Percentiles rank a stretch among this genome's conserved stretches.
phyloP scores from a whole-genome alignment of 202 grass and related monocot species.

The Zoysia matrella region DNA sequence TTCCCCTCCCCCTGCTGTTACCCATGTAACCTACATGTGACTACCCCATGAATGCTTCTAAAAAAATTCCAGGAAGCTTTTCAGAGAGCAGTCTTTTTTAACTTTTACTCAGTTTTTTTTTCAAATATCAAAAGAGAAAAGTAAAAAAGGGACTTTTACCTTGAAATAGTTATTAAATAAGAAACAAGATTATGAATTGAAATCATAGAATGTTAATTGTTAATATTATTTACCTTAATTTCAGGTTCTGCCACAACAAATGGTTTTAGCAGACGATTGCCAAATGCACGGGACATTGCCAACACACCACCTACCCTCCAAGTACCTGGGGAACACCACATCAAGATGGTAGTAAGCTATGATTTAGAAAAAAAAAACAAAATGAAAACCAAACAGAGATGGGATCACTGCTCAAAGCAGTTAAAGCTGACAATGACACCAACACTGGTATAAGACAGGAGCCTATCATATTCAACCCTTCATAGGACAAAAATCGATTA shows the following conservation, averaged over 20 bases:
- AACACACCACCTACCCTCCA: slow-evolving; percentile 90
- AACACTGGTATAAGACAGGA: slow-evolving; percentile 9
- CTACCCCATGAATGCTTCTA: too few species aligned
- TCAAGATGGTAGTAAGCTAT: slow-evolving; percentile 36
- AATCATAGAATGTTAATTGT: slow-evolving; percentile 32
- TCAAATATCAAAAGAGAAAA: background rate
- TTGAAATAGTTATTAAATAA: background rate
- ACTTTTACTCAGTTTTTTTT: background rate
- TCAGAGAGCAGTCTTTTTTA: too few species aligned
- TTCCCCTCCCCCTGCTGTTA: too few species aligned
- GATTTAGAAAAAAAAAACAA: slow-evolving; percentile 25
- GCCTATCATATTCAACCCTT: slow-evolving; percentile 6
- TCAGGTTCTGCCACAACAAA: slow-evolving; percentile 85
- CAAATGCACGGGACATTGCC: slow-evolving; percentile 97
- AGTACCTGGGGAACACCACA: slow-evolving; percentile 64
- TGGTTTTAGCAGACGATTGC: slow-evolving; percentile 82
- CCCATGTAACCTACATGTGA: too few species aligned
- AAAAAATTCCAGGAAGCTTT: too few species aligned
- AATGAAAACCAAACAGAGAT: slow-evolving; percentile 4
- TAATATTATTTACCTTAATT: slow-evolving; percentile 64
- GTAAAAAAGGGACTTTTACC: background rate
- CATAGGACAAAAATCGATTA: slow-evolving; percentile 33
- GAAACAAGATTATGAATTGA: background rate
- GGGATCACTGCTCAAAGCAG: background rate
- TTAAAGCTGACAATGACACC: background rate